phyloP scores from a whole-genome alignment of 768 basidiomycete genomes.

The Tephrocybe sp. region DNA sequence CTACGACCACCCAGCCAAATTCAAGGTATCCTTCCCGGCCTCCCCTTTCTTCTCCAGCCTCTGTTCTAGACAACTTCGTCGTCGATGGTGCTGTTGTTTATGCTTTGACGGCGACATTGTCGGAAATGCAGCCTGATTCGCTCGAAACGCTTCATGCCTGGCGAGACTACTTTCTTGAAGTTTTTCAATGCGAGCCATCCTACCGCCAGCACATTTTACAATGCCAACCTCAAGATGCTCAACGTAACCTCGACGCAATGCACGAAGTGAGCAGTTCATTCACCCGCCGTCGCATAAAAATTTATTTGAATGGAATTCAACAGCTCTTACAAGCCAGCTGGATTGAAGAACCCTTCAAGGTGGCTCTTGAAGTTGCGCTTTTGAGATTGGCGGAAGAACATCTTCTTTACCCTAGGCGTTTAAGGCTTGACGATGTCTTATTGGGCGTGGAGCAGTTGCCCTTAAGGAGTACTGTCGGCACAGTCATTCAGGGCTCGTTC shows the following conservation, averaged over 20 bases:
- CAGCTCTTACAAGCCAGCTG: background rate
- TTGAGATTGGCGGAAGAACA: background rate
- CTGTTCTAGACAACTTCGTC: background rate
- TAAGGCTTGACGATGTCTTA: background rate
- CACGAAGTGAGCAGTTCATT: background rate
- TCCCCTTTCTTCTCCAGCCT: background rate
- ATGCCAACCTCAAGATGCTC: background rate
- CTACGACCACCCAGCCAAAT: too few relatives aligned
- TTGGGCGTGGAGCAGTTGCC: background rate
- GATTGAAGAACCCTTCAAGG: background rate
- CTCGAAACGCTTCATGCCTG: background rate
- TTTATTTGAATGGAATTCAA: background rate
- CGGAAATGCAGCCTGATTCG: background rate
- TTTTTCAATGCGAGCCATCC: background rate
- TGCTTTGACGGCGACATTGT: background rate
- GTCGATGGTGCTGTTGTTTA: background rate
- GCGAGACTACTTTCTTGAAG: background rate
- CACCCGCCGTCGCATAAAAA: background rate
- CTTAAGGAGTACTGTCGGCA: background rate
- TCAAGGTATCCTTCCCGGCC: background rate
- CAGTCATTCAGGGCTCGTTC: background rate
- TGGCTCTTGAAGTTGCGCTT: background rate
- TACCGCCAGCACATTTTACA: background rate
- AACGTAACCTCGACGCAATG: background rate
- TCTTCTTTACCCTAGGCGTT: background rate